phyloP scores from a whole-genome alignment of 2,329 filamentous ascomycete species.

The Teratosphaeria epicoccoides region DNA sequence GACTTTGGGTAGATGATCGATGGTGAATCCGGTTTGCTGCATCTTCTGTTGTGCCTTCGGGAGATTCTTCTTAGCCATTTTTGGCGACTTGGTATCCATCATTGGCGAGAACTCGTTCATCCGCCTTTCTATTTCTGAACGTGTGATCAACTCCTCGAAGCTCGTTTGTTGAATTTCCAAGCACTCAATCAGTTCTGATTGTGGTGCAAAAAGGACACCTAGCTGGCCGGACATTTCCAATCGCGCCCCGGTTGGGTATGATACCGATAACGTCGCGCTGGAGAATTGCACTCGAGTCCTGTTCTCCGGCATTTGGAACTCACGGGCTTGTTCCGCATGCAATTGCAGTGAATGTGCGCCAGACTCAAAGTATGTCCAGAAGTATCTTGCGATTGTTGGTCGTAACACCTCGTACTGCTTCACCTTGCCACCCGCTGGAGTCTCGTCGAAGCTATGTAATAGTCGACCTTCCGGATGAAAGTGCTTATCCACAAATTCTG shows the following conservation, averaged over 20 bases:
- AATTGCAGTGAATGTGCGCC: slow-evolving; percentile 80
- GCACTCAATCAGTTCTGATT: slow-evolving; percentile 65
- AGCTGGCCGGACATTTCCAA: slow-evolving; percentile 50
- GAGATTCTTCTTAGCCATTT: slow-evolving; percentile 44
- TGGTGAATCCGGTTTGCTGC: slow-evolving; percentile 35
- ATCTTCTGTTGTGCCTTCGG: slow-evolving; percentile 26
- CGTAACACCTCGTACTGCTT: slow-evolving; percentile 83
- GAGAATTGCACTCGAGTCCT: slow-evolving; percentile 65
- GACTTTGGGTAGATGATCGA: slow-evolving; percentile 36
- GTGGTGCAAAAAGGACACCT: slow-evolving; percentile 65
- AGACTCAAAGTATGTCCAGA: slow-evolving; percentile 77
- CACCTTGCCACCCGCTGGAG: slow-evolving; percentile 27
- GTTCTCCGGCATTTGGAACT: slow-evolving; percentile 48
- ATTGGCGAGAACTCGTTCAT: slow-evolving; percentile 40
- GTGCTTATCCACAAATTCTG: slow-evolving; percentile 65
- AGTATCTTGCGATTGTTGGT: slow-evolving; percentile 75
- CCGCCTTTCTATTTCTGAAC: slow-evolving; percentile 44
- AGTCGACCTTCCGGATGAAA: slow-evolving; percentile 71
- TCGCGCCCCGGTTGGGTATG: slow-evolving; percentile 69
- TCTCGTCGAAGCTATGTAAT: slow-evolving; percentile 33
- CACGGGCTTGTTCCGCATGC: slow-evolving; percentile 59
- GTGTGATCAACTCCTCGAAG: slow-evolving; percentile 76
- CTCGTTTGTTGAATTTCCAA: slow-evolving; percentile 68
- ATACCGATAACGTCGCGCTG: slow-evolving; percentile 75
- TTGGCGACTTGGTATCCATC: slow-evolving; percentile 30